phyloP scores from a whole-genome alignment of 2,329 filamentous ascomycete species.

The Stagonosporopsis cucurbitacearum region DNA sequence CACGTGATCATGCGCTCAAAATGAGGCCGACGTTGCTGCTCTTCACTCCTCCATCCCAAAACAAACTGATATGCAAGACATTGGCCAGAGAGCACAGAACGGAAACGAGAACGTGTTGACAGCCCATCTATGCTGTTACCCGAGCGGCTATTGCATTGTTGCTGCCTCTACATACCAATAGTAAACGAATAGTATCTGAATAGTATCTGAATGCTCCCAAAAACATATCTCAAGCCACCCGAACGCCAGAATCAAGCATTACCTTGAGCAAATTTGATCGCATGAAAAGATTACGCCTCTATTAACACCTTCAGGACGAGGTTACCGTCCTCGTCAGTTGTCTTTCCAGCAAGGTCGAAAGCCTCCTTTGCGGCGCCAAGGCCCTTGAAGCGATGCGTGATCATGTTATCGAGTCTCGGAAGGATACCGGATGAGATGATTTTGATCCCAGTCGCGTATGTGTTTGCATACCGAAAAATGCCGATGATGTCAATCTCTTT shows the following conservation, averaged over 20 bases:
- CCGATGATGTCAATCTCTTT: slow-evolving; percentile 64
- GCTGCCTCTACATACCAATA: background rate
- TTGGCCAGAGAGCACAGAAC: background rate
- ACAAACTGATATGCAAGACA: background rate
- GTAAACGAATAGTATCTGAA: slow-evolving; percentile 17
- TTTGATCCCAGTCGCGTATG: slow-evolving; percentile 62
- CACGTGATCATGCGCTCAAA: background rate
- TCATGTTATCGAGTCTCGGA: slow-evolving; percentile 58
- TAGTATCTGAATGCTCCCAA: slow-evolving; percentile 8
- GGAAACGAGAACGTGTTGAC: background rate
- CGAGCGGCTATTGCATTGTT: background rate
- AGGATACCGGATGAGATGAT: slow-evolving; percentile 59
- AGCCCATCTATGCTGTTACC: background rate
- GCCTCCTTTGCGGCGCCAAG: slow-evolving; percentile 58
- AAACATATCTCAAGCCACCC: background rate
- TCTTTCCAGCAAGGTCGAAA: slow-evolving; percentile 59
- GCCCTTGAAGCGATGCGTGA: slow-evolving; percentile 59
- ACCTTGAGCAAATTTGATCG: background rate
- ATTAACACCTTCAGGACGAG: slow-evolving; percentile 60
- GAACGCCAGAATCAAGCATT: slow-evolving; percentile 5
- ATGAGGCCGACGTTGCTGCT: background rate
- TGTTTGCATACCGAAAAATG: slow-evolving; percentile 63
- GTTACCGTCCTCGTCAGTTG: slow-evolving; percentile 58
- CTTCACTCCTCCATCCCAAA: background rate
- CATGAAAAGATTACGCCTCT: slow-evolving; percentile 30